Conservation (phyloP, 371 early-diverging fungal species). For the Rhizopus sp. region DNA sequence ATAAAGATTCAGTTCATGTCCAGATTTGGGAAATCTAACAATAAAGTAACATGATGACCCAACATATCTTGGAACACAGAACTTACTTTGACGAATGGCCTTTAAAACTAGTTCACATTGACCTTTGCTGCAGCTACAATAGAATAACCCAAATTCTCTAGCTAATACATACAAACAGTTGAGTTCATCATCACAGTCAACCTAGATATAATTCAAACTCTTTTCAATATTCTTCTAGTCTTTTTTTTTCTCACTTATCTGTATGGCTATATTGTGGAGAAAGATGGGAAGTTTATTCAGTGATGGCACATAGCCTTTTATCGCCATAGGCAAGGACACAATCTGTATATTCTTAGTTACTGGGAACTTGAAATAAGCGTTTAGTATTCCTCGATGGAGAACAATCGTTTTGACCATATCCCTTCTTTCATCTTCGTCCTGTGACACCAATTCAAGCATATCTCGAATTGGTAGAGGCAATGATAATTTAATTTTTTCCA, state of each 20-base stretch:
- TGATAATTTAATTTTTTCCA: constrained; percentile 63
- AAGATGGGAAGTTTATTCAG: constrained; percentile 78
- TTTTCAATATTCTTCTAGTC: not conserved
- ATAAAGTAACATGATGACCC: not conserved
- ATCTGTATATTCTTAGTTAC: constrained; percentile 45
- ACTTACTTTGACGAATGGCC: not conserved
- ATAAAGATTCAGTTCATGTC: too few species aligned
- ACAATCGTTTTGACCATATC: not conserved
- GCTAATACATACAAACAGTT: constrained; percentile 67
- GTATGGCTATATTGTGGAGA: constrained; percentile 65
- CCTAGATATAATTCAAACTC: constrained; percentile 30
- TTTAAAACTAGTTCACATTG: constrained; percentile 7
- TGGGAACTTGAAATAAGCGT: not conserved
- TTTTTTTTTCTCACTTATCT: constrained; percentile 40
- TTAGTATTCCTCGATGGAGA: not conserved
- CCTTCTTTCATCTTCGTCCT: constrained; percentile 29
- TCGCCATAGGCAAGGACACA: constrained; percentile 65
- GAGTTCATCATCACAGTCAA: constrained; percentile 76
- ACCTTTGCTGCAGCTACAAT: constrained; percentile 29
- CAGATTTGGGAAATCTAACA: constrained; percentile 2
- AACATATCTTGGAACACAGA: not conserved
- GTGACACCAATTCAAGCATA: constrained; percentile 57
- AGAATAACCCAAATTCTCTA: constrained; percentile 68
- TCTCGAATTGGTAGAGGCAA: constrained; percentile 61
- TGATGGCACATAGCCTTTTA: constrained; percentile 70